These are phyloP conservation scores for Cercospora citrullina DNA, from an alignment of 2,329 filamentous ascomycete genomes.

Conservation along the genomic window DNA sequence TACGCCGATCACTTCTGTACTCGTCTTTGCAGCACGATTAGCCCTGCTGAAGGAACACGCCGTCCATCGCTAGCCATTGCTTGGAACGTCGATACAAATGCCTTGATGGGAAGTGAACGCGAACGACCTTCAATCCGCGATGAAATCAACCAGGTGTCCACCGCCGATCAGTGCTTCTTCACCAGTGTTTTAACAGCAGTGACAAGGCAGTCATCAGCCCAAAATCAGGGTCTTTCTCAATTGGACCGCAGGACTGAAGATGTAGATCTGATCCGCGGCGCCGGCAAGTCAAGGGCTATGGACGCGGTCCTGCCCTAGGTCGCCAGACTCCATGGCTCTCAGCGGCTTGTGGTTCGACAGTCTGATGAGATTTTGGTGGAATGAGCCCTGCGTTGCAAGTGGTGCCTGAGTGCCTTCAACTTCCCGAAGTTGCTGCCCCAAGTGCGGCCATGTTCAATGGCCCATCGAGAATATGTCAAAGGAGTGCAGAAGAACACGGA, in stretches of 20 bases:
- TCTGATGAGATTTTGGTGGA: background rate
- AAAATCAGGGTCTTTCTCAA: background rate
- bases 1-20: slow-evolving; percentile 9
- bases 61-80: slow-evolving; percentile 1
- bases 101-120: background rate
- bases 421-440: background rate
- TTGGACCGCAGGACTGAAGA: background rate
- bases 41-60: background rate
- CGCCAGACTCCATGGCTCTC: background rate
- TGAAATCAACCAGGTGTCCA: background rate
- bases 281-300: background rate
- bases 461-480: background rate
- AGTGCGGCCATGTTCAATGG: background rate
- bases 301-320: background rate
- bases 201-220: background rate
- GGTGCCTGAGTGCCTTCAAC: background rate
- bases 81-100: background rate
- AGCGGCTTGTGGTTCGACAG: background rate
- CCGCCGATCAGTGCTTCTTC: background rate
- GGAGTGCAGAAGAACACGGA: background rate
- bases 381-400: background rate
- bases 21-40: slow-evolving; percentile 5
- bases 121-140: background rate
- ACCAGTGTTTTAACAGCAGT: background rate
- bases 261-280: background rate